A percentile compares a stretch with the other conserved stretches of the same genome.
These are phyloP conservation scores for Coemansia asiatica DNA, from an alignment of 192 early-diverging fungal species.

Conservation along the genomic window DNA sequence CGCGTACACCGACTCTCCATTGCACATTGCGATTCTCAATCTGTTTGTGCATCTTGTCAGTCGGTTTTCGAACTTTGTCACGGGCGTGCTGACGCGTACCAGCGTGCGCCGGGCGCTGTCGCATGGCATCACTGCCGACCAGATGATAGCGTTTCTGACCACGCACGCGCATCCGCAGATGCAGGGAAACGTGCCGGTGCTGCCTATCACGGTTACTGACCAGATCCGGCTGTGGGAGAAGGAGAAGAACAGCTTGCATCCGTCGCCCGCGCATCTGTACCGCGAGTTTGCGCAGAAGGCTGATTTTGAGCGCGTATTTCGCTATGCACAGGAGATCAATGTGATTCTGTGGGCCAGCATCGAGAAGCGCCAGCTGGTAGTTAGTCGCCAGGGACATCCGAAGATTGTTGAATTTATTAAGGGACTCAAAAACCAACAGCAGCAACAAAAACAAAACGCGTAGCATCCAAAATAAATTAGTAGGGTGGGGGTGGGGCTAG, in stretches of 20 bases:
- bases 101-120: slow-evolving; percentile 77
- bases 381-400: slow-evolving; percentile 73
- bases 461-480: background rate
- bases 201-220: slow-evolving; percentile 91
- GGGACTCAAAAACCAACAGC: slow-evolving; percentile 5
- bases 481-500: background rate
- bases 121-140: slow-evolving; percentile 91
- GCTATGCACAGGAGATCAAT: slow-evolving; percentile 75
- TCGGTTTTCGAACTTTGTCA: slow-evolving; percentile 91
- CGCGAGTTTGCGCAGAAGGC: slow-evolving; percentile 67
- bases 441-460: background rate
- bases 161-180: slow-evolving; percentile 93
- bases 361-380: slow-evolving; percentile 68
- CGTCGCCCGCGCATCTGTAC: slow-evolving; percentile 67
- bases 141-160: slow-evolving; percentile 89
- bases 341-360: slow-evolving; percentile 77
- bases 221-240: slow-evolving; percentile 97
- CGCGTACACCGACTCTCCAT: slow-evolving; percentile 90
- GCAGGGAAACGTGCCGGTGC: slow-evolving; percentile 73
- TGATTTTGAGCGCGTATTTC: slow-evolving; percentile 72
- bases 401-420: slow-evolving; percentile 60
- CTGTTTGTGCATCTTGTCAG: slow-evolving; percentile 82
- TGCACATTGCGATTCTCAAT: slow-evolving; percentile 92
- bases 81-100: slow-evolving; percentile 83
- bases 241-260: slow-evolving; percentile 79